Evolutionary conservation across 73 alveolate species (phyloP).

Genomic region (Stentor roeselii): DNA sequence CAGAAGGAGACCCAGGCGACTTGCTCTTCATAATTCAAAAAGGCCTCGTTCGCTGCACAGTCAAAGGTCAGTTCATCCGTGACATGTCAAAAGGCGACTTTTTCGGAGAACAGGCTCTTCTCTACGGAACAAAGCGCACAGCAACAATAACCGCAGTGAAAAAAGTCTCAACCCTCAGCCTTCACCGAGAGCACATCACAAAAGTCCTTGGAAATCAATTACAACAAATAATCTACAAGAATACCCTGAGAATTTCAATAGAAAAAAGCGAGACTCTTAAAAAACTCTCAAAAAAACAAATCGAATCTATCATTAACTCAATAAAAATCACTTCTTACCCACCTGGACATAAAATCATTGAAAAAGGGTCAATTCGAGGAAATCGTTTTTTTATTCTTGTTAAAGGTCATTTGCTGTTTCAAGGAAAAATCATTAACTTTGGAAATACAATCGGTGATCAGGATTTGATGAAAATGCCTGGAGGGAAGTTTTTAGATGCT

Average conservation of each 20-base stretch:
- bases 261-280: neutral
- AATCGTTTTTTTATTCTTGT: constrained; percentile 29
- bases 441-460: neutral
- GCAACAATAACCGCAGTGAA: constrained; percentile 27
- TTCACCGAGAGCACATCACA: constrained; percentile 8
- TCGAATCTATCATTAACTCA: constrained; percentile 29
- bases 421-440: neutral
- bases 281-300: constrained; percentile 36
- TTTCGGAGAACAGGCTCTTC: constrained; percentile 44
- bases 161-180: neutral
- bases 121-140: constrained; percentile 36
- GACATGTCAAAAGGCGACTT: constrained; percentile 38
- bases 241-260: neutral
- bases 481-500: constrained; percentile 30
- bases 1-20: constrained; percentile 62
- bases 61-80: constrained; percentile 37
- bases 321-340: constrained; percentile 27
- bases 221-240: constrained; percentile 15
- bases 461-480: constrained; percentile 9
- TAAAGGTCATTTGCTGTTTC: constrained; percentile 28
- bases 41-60: constrained; percentile 38
- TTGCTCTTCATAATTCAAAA: constrained; percentile 44
- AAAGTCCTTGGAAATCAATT: constrained; percentile 14
- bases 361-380: constrained; percentile 28
- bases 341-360: constrained; percentile 30